Base-by-base conservation (phyloP, 1,284 basidiomycete species). In the Leucoagaricus sp. region DNA sequence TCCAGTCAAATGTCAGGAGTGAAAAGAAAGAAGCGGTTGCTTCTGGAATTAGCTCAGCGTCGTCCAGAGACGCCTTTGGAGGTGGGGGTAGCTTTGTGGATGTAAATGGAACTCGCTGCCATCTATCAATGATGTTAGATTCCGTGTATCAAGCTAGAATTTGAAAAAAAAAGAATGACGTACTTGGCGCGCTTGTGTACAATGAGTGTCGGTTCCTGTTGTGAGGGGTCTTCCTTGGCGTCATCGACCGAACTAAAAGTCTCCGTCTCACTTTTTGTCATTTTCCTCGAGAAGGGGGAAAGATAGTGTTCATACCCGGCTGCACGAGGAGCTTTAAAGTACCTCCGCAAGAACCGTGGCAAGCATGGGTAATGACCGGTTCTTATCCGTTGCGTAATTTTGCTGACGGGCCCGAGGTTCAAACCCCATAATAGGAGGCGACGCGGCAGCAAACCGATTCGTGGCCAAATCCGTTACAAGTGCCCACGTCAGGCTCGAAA, bases 1-100 rank as follows among this genome's bases (percentile, higher is more conserved):
- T 81, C 93, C 93, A 96, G 50, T 75, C 73, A 66, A 83, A 84
- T 17, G 73, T 78, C 4, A 83, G 53, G 17, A 75, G 58, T 55
- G 68, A 73, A 47, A 78, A 69, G 53, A 75, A 67, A 17, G 72
- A 69, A 0, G 82, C 81, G 4, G 71, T 75, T 1, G 68, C 70
- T 60, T 84, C 82, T 0, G 82, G 82, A 6, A 76, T 77, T 9
- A 78, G 62, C 1, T 64, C 60, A 3, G 82, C 72, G 51, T 83
- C 79, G 34, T 80, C 73, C 1, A 84, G 64, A 5, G 78, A 80
- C 4, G 58, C 50, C 50, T 70, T 73, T 0, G 79, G 74, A 1
- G 76, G 74, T 10, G 74, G 74, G 5, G 75, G 77, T 2, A 65
- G 63, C 45, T 69, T 68, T 12, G 65, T 70, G 3, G 71, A 69